Base-by-base conservation (phyloP, 306 rosid genomes). In the Vigna radiata region DNA sequence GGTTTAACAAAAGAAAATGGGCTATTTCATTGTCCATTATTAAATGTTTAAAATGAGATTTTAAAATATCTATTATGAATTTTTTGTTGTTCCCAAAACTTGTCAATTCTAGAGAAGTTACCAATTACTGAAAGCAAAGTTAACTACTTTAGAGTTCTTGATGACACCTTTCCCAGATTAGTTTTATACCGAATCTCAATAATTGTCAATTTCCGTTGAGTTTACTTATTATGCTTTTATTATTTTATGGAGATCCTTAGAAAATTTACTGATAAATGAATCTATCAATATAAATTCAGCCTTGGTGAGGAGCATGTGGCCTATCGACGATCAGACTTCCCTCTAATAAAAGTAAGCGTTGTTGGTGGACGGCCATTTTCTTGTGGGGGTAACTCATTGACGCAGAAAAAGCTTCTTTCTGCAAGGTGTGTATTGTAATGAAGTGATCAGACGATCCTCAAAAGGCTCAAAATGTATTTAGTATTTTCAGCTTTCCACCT, bases 341-440 rank as follows among this genome's bases (percentile, higher is more conserved):
- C 97, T 73, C 46, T 23, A 53, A 70, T 87, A 70, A 95, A 90
- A 86, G 81, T 89, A 61, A 95, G 97, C 53, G 79, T 95, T 77
- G 87, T 92, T 76, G 98, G 98, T 59, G 98, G 97, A 56, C 90
- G 97, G 21, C 97, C 98, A 56, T 95, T 95, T 88, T 90, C 97
- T 75, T 21, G 56, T 70, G 97, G 97, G 25, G 98, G 97, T 52
- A 63, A 87, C 68, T 50, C 75, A 36, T n/a, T 95, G 70, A 88
- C 81, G 75, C 88, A 89, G 46, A 78, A 65, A 79, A 84, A 71
- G 82, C 92, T 95, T 72, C 82, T 95, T 53, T 85, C 89, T 75
- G 88, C 98, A 72, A 95, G 98, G 98, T 95, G 63, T 37, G 77
- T 59, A 72, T 70, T 81, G 41, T 54, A 64, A 43, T 10, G 41